phyloP scores from a whole-genome alignment of 352 stramenopile genomes.

The Pythium aristosporum region DNA sequence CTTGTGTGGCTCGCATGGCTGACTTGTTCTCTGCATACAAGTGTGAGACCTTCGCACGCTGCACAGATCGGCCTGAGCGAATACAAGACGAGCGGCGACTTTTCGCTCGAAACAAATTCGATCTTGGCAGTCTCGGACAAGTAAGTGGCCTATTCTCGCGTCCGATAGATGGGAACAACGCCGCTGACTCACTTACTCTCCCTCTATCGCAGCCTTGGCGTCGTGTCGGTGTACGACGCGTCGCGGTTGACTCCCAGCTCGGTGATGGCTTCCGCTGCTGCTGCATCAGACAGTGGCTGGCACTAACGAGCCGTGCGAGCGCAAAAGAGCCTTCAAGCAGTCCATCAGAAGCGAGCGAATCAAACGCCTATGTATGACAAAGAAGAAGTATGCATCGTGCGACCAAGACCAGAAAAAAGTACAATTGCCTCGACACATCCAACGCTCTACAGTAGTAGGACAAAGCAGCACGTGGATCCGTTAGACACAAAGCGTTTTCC shows the following conservation, averaged over 20 bases:
- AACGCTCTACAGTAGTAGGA: too few relatives aligned
- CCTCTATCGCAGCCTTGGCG: constrained; percentile 32
- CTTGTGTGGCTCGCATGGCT: too few relatives aligned
- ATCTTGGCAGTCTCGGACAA: constrained; percentile 76
- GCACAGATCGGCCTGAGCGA: constrained; percentile 20
- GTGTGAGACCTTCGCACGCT: constrained; percentile 6
- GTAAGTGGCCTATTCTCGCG: constrained; percentile 28
- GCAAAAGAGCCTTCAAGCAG: too few relatives aligned
- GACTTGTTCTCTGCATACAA: background rate
- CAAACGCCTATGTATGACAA: too few relatives aligned
- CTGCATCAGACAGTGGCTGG: constrained; percentile 12
- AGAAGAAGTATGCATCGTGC: too few relatives aligned
- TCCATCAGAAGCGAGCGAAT: too few relatives aligned
- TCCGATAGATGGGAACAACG: background rate
- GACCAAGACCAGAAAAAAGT: too few relatives aligned
- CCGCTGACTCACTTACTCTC: background rate
- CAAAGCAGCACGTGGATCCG: background rate
- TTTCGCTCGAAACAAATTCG: constrained; percentile 46
- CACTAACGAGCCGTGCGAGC: constrained; percentile 22
- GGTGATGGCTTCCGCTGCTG: background rate
- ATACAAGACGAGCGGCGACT: constrained; percentile 80
- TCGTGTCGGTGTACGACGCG: constrained; percentile 52
- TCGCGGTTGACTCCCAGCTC: constrained; percentile 22
- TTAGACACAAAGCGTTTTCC: background rate
- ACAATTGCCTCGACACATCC: too few relatives aligned